phyloP scores from a whole-genome alignment of 2,329 filamentous ascomycete genomes.

The Penicillium expansum region DNA sequence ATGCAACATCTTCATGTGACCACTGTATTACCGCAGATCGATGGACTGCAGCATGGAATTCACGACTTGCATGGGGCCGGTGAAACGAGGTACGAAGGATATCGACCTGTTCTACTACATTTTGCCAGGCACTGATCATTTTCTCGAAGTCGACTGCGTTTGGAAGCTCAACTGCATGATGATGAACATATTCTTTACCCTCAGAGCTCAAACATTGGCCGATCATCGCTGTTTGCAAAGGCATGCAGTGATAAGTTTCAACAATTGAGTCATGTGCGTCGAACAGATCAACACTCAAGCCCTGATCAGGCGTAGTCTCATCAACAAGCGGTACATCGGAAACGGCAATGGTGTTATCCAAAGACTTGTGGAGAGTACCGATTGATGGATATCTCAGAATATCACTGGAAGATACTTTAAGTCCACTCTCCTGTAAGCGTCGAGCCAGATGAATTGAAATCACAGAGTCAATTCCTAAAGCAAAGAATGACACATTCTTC shows the following conservation, averaged over 20 bases:
- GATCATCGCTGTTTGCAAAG: conserved; percentile 4
- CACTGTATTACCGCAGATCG: neutral
- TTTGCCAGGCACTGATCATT: neutral
- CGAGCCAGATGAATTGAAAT: conserved; percentile 2
- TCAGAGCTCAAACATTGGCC: conserved; percentile 1
- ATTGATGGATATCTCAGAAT: conserved; percentile 5
- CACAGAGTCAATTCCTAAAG: conserved; percentile 5
- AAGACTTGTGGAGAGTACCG: neutral
- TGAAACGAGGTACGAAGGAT: conserved; percentile 7
- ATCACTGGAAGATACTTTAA: neutral
- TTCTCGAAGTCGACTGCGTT: neutral
- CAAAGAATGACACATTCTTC: conserved; percentile 3
- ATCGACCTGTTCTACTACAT: neutral
- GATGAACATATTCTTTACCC: conserved; percentile 5
- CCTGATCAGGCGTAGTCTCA: neutral
- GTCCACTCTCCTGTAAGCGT: neutral
- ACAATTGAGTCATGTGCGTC: neutral
- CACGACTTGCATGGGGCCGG: neutral
- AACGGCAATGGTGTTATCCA: neutral
- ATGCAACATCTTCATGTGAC: neutral
- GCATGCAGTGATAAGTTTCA: conserved; percentile 1
- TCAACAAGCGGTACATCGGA: neutral
- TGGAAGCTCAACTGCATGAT: neutral
- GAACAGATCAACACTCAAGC: neutral
- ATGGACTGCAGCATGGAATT: neutral